Evolutionary conservation across 2,329 filamentous ascomycete genomes (phyloP), one percentile per base, ranked within the genome.

Genomic region (Colletotrichum sp.): DNA sequence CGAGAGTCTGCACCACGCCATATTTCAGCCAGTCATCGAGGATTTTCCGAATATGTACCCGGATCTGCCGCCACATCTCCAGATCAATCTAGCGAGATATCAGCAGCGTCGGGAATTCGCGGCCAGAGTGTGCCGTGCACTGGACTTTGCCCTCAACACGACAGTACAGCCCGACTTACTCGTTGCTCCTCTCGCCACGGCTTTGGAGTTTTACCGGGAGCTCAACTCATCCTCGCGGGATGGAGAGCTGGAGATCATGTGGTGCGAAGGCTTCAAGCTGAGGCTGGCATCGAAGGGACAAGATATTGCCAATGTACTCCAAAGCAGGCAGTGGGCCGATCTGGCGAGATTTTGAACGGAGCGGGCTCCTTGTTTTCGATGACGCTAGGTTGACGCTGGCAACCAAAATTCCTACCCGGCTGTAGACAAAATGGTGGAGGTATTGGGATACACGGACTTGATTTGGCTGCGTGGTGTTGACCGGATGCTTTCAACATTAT

Each of bases 131-230:
- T 91, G 90, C 77, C 85, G 89, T 55, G 86, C 86, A 5, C 81
- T 91, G 6, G 90, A 91, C 74, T 88, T 85, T 60, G 86, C 85
- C 0, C 82, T 90, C 7, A 81, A 79, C 8, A 82, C 81, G 5
- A 88, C 85, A 2, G 83, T 83, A 16, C 88, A 90, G 81, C 88
- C 88, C 3, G 88, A 90, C 75, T 77, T 89, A 77, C 78, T 90
- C 18, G 79, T 84, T 10, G 84, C 83, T 13, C 87, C 88, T 5
- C 83, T 90, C 80, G 82, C 80, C 9, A 83, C 87, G 16, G 87
- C 85, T 1, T 80, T 86, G 76, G 80, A 84, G n/a, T 85, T 87
- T 43, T 90, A 87, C 77, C 81, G 81, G 28, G 83, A 84, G 8
- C 82, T 87, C 63, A 83, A 85, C 68, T 79, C 82, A 9, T 78